Percentiles rank a stretch among this genome's conserved stretches.
Evolutionary conservation across 2,329 filamentous ascomycete species (phyloP).

Genomic region (Verruconis gallopava): DNA sequence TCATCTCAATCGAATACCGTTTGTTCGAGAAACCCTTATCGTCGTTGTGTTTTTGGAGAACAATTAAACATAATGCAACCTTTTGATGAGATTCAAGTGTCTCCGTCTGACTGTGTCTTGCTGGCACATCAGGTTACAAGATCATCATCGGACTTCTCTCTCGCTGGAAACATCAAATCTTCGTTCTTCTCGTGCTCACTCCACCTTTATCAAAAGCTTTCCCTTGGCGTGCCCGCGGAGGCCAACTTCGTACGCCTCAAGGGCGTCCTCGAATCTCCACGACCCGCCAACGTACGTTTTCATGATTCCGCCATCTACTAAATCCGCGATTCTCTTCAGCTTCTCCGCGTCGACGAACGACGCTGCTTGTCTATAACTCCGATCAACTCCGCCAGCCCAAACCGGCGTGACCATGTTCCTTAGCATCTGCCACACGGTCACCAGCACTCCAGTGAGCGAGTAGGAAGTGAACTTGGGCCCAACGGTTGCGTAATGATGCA

Average conservation of each 20-base stretch:
- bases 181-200: too few relatives aligned
- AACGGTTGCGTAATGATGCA: background rate
- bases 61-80: too few relatives aligned
- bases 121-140: too few relatives aligned
- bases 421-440: background rate
- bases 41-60: too few relatives aligned
- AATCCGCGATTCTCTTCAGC: background rate
- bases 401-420: background rate
- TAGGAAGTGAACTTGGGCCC: background rate
- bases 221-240: background rate
- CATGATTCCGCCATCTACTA: background rate
- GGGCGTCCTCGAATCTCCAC: background rate
- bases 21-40: too few relatives aligned
- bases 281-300: background rate
- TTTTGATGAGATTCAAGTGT: too few relatives aligned
- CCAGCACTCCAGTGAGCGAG: background rate
- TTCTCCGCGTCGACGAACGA: slow-evolving; percentile 1
- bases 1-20: too few relatives aligned
- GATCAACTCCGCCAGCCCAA: background rate
- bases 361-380: background rate
- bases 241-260: background rate
- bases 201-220: background rate
- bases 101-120: too few relatives aligned
- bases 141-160: too few relatives aligned
- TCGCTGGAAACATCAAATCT: too few relatives aligned